phyloP scores from a whole-genome alignment of 169 alveolate species.

The Besnoitia besnoiti region DNA sequence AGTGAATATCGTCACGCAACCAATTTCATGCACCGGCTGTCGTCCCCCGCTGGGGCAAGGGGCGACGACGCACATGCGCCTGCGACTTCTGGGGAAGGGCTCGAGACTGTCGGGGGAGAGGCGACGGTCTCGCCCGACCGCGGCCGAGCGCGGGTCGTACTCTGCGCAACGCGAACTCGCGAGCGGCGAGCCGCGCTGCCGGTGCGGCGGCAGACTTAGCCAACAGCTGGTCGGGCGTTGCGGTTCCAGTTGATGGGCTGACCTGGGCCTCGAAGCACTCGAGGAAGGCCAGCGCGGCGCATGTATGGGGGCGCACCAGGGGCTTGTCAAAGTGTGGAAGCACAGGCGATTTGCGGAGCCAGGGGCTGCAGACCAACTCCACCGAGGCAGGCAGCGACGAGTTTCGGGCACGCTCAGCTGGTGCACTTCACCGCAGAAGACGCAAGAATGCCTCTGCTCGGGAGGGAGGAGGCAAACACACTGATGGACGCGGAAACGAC shows the following conservation, averaged over 20 bases:
- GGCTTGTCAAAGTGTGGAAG: background rate
- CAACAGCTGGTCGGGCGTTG: background rate
- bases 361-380: background rate
- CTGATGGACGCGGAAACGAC: background rate
- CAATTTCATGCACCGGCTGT: background rate
- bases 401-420: background rate
- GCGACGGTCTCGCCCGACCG: too few relatives aligned
- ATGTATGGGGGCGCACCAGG: background rate
- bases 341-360: background rate
- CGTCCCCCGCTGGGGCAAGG: background rate
- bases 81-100: background rate
- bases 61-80: background rate
- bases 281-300: background rate
- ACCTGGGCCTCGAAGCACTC: background rate
- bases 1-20: background rate
- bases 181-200: conserved; percentile 10
- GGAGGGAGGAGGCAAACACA: background rate
- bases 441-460: background rate
- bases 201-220: background rate
- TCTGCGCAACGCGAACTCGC: too few relatives aligned
- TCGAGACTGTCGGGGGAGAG: background rate
- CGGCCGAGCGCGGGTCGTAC: too few relatives aligned
- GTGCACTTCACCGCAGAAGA: background rate
- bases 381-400: background rate
- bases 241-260: background rate